Percentiles rank a stretch among this genome's conserved stretches.
Evolutionary conservation across 257 asterid species (phyloP).

Genomic region (Lavandula angustifolia): DNA sequence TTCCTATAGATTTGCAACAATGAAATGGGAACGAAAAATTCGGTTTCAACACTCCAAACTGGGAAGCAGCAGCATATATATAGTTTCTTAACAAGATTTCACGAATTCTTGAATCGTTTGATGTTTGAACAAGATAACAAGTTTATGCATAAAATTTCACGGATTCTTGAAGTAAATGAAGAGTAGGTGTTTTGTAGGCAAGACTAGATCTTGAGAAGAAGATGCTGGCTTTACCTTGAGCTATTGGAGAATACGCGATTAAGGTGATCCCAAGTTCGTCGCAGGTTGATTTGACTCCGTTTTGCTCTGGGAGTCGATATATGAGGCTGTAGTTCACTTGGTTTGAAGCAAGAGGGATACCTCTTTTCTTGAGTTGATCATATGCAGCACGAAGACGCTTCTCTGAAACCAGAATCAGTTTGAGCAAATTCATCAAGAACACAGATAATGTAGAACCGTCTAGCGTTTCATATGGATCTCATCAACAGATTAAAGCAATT

Average conservation of each 20-base stretch:
- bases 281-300: constrained; percentile 86
- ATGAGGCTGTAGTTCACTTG: constrained; percentile 95
- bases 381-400: constrained; percentile 83
- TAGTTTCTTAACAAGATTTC: no score
- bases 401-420: constrained; percentile 46
- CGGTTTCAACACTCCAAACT: no score
- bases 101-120: neutral
- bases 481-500: neutral
- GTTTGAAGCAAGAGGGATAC: constrained; percentile 88
- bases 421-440: neutral
- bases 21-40: no score
- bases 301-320: constrained; percentile 81
- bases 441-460: neutral
- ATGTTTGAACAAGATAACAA: neutral
- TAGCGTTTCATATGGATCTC: neutral
- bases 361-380: constrained; percentile 73
- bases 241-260: constrained; percentile 90
- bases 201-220: constrained; percentile 7
- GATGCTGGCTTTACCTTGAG: constrained; percentile 65
- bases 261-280: constrained; percentile 86
- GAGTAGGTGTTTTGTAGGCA: neutral
- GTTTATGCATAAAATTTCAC: neutral
- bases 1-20: no score
- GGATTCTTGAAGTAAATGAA: no score
- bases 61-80: no score